These are phyloP conservation scores for Lignosus rhinocerotis DNA, from an alignment of 1,284 basidiomycete genomes.

Conservation along the genomic window DNA sequence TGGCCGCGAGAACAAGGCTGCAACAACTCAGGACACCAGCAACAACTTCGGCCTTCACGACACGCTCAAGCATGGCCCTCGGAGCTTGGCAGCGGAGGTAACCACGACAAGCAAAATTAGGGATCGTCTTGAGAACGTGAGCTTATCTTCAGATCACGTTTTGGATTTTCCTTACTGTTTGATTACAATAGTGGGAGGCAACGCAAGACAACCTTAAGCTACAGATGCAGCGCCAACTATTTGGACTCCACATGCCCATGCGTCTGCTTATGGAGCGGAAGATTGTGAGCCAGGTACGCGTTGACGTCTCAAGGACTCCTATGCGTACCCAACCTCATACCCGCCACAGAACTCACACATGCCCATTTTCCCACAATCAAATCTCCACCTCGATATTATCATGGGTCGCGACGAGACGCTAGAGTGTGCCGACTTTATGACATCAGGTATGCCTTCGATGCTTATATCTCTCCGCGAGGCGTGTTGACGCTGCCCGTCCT, in stretches of 20 bases:
- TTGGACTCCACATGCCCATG: conserved; percentile 88
- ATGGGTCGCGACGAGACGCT: conserved; percentile 88
- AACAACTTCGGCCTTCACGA: conserved; percentile 80
- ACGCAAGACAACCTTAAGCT: conserved; percentile 89
- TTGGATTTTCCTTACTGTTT: no score
- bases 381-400: conserved; percentile 87
- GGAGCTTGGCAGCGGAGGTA: conserved; percentile 72
- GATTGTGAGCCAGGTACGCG: conserved; percentile 73
- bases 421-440: conserved; percentile 43
- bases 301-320: neutral
- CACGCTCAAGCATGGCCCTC: conserved; percentile 73
- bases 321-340: conserved; percentile 3
- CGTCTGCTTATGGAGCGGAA: conserved; percentile 93
- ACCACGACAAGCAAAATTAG: conserved; percentile 57
- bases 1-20: conserved; percentile 51
- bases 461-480: neutral
- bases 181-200: conserved; percentile 76
- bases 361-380: conserved; percentile 64
- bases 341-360: conserved; percentile 58
- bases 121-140: conserved; percentile 70
- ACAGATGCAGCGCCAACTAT: conserved; percentile 82
- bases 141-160: conserved; percentile 20
- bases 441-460: conserved; percentile 45
- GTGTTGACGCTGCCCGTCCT: neutral
- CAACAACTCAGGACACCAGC: conserved; percentile 66